Evolutionary conservation across 139 green algal species (phyloP), one percentile per base, ranked within the genome.

Genomic region (Tetraselmis striata): DNA sequence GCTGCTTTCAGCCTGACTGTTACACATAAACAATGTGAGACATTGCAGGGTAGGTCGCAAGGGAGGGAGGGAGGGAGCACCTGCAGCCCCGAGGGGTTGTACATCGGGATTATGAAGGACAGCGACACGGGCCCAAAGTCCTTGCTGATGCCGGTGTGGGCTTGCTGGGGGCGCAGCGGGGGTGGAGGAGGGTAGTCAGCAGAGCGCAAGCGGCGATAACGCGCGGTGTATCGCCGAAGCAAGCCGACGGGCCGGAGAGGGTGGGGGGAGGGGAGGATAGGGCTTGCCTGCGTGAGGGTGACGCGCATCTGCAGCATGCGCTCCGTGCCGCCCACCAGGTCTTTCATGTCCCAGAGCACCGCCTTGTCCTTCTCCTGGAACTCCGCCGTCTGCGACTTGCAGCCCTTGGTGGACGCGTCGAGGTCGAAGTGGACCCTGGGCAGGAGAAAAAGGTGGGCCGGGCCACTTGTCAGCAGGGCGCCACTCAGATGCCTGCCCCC

Each of bases 101-200:
- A 93, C 83, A 89, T 91, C 1, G 89, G 88, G 5, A 93, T 90
- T n/a, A 76, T 84, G 77, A 92, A 93, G 22, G 67, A 77, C 80
- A 92, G 67, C 59, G 32, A 86, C 28, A 92, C 76, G 25, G 89
- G 89, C 28, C 89, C 89, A 23, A 85, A 82, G 59, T 93, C 89
- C 77, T 67, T 75, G 45, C 45, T 67, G 45, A 18, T 67, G 45
- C 11, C 18, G 45, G 11, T 67, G 45, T 67, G 5, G 5, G 45
- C 45, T 67, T 5, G 5, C 45, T 67, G 45, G 11, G 45, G 18
- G 18, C 45, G 18, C 45, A 67, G n/a, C n/a, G n/a, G n/a, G n/a
- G n/a, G n/a, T n/a, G n/a, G n/a, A n/a, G n/a, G n/a, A n/a, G n/a
- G n/a, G n/a, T n/a, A n/a, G n/a, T n/a, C n/a, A n/a, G n/a, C n/a